A percentile compares a stretch with the other conserved stretches of the same genome.
These are phyloP conservation scores for Phytopythium cucurbitacearum DNA, from an alignment of 352 stramenopile species.

Conservation along the genomic window DNA sequence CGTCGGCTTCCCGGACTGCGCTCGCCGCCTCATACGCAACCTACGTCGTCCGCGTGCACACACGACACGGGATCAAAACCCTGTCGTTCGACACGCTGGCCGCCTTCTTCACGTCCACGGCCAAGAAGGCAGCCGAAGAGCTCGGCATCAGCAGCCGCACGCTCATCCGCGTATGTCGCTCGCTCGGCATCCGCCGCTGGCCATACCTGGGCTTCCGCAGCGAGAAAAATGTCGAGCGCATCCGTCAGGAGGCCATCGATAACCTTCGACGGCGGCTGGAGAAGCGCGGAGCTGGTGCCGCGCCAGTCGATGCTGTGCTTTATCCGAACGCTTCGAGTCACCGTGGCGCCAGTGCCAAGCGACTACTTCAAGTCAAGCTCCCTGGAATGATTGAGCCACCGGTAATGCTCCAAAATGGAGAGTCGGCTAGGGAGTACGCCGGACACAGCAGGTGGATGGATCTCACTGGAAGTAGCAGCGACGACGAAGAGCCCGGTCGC, in stretches of 20 bases:
- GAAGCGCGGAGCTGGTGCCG: slow-evolving; percentile 32
- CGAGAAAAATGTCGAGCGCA: slow-evolving; percentile 76
- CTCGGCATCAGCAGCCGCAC: slow-evolving; percentile 75
- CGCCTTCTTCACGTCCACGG: slow-evolving; percentile 64
- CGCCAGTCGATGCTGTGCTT: slow-evolving; percentile 26
- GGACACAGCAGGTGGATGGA: background rate
- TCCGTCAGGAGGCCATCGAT: slow-evolving; percentile 71
- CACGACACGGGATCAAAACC: slow-evolving; percentile 68
- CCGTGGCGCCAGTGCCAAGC: slow-evolving; percentile 67
- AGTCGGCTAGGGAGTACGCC: too few relatives aligned
- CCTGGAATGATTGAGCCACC: slow-evolving; percentile 10
- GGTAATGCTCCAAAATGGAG: too few relatives aligned
- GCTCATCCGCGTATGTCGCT: slow-evolving; percentile 73
- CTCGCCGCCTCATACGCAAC: slow-evolving; percentile 46
- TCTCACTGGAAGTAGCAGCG: slow-evolving; percentile 7
- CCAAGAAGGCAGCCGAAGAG: slow-evolving; percentile 71
- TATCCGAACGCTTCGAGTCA: slow-evolving; percentile 44
- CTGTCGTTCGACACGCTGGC: slow-evolving; percentile 69
- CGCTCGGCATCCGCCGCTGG: slow-evolving; percentile 70
- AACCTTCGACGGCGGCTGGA: slow-evolving; percentile 72
- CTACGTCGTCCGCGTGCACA: slow-evolving; percentile 60
- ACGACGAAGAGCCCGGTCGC: slow-evolving; percentile 18
- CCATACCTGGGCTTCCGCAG: slow-evolving; percentile 77
- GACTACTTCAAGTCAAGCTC: slow-evolving; percentile 61
- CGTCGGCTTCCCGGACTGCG: slow-evolving; percentile 9